A percentile compares a stretch with the other conserved stretches of the same genome.
Conservation (phyloP, 2,329 filamentous ascomycete species). For the Tolypocladium capitatum region DNA sequence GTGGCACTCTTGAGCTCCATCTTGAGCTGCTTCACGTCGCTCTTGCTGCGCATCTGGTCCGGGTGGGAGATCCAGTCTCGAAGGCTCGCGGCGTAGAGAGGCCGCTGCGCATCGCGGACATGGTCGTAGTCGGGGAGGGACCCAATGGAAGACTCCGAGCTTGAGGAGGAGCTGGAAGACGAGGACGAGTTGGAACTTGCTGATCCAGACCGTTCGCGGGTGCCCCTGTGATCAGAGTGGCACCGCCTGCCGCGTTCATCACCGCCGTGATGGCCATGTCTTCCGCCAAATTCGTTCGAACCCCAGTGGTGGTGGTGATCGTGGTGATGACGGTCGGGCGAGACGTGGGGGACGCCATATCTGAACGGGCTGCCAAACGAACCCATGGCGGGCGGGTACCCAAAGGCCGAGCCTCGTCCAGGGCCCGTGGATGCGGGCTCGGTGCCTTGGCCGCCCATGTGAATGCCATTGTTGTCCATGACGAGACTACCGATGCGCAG, state of each 20-base stretch:
- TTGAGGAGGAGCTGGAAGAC: constrained; percentile 20
- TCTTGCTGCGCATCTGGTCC: constrained; percentile 33
- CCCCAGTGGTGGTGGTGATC: neutral
- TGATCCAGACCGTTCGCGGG: constrained; percentile 11
- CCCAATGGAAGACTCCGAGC: constrained; percentile 30
- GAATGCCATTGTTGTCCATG: constrained; percentile 26
- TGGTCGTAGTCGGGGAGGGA: constrained; percentile 42
- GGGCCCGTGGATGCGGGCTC: neutral
- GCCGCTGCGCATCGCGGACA: constrained; percentile 33
- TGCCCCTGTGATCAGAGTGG: constrained; percentile 5
- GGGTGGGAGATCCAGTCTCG: constrained; percentile 35
- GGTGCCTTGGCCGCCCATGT: constrained; percentile 3
- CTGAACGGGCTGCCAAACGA: neutral
- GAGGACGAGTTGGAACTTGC: constrained; percentile 19
- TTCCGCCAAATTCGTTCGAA: neutral
- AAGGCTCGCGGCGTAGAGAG: constrained; percentile 29
- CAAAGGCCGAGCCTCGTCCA: neutral
- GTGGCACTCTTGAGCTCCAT: constrained; percentile 29
- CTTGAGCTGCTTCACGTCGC: constrained; percentile 26
- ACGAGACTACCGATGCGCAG: constrained; percentile 31
- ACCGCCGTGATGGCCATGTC: neutral
- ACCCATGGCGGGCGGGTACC: neutral
- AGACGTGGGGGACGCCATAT: constrained; percentile 4
- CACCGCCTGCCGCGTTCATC: neutral
- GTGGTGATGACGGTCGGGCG: neutral